Base-by-base conservation (phyloP, 1,284 basidiomycete genomes). In the Melampsora abietis-canadensis region DNA sequence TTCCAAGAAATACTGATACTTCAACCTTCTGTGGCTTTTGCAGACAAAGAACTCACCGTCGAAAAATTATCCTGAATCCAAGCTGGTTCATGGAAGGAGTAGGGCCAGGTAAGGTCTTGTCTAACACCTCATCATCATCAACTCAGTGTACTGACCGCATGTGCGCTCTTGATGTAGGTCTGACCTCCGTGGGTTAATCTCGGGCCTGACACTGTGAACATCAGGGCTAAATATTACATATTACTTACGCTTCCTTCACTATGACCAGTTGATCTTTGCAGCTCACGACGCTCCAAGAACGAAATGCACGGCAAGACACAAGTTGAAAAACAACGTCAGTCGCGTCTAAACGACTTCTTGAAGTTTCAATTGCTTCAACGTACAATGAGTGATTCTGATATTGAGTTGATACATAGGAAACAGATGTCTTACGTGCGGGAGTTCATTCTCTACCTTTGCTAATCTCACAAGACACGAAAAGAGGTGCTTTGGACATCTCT, bases 371-470 rank as follows among this genome's bases (percentile, higher is more conserved):
- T n/a, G 34, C 31, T 8, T 19, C 15, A 12, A 8, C 31, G 5
- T 14, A 10, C 19, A 12, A n/a, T 62, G 34, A 62, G 8, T 8
- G 12, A 62, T 62, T 65, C n/a, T 65, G 0, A 44, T 30, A n/a
- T 65, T 21, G n/a, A n/a, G 1, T 65, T 15, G 51, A 54, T 65
- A 3, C 19, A 62, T n/a, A 75, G 73, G 73, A 30, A 75, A 75
- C 24, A 64, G 73, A 24, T 75, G 73, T 57, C 51, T 75, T 66
- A 75, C 73, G 10, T 75, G 73, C 60, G 73, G 73, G 21, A 75
- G 73, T 60, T 67, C 73, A 30, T 75, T 75, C 47, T 75, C 73
- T 15, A 75, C 73, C 14, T 75, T 75, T 57, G 73, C 73, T 59
- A 75, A 75, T 34, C 73, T 75, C 14, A 75, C 73, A 10, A 54